Conservation (phyloP, 1,139 yeast species). For the Suhomyces choctaworum region DNA sequence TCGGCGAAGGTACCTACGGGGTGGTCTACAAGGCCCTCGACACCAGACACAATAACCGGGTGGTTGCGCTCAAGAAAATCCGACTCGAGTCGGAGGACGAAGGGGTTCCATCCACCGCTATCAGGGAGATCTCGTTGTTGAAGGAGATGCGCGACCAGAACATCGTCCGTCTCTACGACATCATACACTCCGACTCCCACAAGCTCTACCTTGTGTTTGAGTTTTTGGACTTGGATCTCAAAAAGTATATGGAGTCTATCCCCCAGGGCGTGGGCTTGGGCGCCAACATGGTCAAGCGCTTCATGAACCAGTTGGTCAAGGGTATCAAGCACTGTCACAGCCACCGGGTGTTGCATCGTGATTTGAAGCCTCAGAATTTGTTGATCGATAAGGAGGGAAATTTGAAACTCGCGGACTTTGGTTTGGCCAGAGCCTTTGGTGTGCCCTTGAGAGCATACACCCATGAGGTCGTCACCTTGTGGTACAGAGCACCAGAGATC, state of each 20-base stretch:
- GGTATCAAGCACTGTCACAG: conserved; percentile 96
- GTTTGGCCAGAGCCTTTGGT: conserved; percentile 95
- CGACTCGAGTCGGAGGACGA: conserved; percentile 96
- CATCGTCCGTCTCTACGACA: conserved; percentile 87
- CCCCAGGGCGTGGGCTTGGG: conserved; percentile 93
- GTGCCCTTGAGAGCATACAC: conserved; percentile 96
- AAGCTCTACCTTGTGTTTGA: conserved; percentile 92
- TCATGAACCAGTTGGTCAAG: conserved; percentile 87
- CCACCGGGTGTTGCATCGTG: conserved; percentile 93
- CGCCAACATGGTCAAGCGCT: conserved; percentile 84
- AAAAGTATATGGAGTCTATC: conserved; percentile 93
- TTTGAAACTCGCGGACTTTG: conserved; percentile 94
- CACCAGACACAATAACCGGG: conserved; percentile 80
- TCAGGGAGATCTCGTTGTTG: conserved; percentile 88
- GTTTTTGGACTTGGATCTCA: conserved; percentile 88
- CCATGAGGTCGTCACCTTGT: conserved; percentile 94
- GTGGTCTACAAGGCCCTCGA: conserved; percentile 97
- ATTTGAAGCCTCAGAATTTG: conserved; percentile 92
- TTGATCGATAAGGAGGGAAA: conserved; percentile 94
- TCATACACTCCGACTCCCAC: conserved; percentile 95
- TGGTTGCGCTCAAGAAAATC: conserved; percentile 93
- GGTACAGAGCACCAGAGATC: conserved; percentile 98
- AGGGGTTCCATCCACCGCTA: conserved; percentile 98
- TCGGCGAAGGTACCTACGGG: conserved; percentile 98
- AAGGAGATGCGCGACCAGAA: conserved; percentile 93